Evolutionary conservation across 2,329 filamentous ascomycete genomes (phyloP), one percentile per base, ranked within the genome.

Genomic region (Fusarium nisikadoi): DNA sequence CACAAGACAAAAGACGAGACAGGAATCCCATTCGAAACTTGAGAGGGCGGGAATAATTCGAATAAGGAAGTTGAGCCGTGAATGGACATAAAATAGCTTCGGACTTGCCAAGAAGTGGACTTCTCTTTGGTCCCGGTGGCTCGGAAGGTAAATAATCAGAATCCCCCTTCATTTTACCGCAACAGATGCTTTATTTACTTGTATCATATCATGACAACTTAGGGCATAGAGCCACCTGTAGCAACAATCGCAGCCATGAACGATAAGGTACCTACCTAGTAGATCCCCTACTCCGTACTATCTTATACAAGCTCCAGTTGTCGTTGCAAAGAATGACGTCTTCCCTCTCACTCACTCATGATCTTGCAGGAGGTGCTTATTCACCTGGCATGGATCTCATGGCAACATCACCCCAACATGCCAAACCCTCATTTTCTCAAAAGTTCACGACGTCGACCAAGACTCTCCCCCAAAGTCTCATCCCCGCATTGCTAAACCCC

Each of bases 401-500:
- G 11, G n/a, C 45, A 25, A 31, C 36, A 46, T 29, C 57, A 45
- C 27, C 41, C 33, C 33, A 39, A 31, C 33, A 63, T 29, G 8
- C 39, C 49, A 50, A 39, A 27, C 20, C 43, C 33, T 49, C 19
- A 20, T 59, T 9, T 23, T 23, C 23, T 42, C 47, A 60, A 54
- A 65, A 23, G 25, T 53, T 63, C 65, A 69, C 65, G 66, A 72
- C 61, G 70, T 72, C 59, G 60, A 70, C 65, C 65, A 54, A 70
- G 38, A 62, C 36, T 41, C 41, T 45, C 38, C 54, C 56, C 56
- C 41, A 59, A 57, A 57, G 54, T 52, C 16, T 57, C 46, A 57
- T 62, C 57, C 60, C 71, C 71, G 55, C 63, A 72, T 53, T 36
- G 57, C 52, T 47, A 58, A 68, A 62, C 39, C 58, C 46, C 57